Conservation (phyloP, 148 eudicot species). For the Vaccinium vitisidaea region DNA sequence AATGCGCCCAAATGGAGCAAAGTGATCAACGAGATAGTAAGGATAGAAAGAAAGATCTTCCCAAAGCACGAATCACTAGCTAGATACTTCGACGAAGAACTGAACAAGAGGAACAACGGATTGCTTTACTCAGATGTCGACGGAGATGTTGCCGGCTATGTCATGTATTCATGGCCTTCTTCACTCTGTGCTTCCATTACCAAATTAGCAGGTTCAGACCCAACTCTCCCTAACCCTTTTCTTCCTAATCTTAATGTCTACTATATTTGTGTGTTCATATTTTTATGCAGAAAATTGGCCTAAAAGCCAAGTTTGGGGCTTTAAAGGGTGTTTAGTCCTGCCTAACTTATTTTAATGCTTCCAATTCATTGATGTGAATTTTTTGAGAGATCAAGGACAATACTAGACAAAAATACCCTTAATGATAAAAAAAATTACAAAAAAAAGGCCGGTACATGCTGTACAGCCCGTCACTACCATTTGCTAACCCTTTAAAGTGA, state of each 20-base stretch:
- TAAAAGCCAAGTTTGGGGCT: too few species aligned
- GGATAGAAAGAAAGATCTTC: conserved; percentile 71
- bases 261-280: neutral
- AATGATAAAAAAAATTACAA: too few species aligned
- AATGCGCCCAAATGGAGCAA: conserved; percentile 39
- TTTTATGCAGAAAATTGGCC: too few species aligned
- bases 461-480: too few species aligned
- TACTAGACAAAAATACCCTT: too few species aligned
- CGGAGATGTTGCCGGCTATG: conserved; percentile 77
- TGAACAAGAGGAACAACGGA: conserved; percentile 62
- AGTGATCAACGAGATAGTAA: conserved; percentile 62
- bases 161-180: conserved; percentile 83
- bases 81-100: conserved; percentile 54
- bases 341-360: too few species aligned
- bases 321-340: too few species aligned
- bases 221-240: neutral
- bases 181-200: too few species aligned
- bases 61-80: conserved; percentile 94
- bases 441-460: too few species aligned
- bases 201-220: conserved; percentile 73
- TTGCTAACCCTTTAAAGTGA: too few species aligned
- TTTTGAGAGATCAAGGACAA: too few species aligned
- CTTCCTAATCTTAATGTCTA: neutral
- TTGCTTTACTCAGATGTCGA: conserved; percentile 45
- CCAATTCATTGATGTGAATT: too few species aligned